Conservation (phyloP, 768 basidiomycete genomes). For the Calocera cornea region DNA sequence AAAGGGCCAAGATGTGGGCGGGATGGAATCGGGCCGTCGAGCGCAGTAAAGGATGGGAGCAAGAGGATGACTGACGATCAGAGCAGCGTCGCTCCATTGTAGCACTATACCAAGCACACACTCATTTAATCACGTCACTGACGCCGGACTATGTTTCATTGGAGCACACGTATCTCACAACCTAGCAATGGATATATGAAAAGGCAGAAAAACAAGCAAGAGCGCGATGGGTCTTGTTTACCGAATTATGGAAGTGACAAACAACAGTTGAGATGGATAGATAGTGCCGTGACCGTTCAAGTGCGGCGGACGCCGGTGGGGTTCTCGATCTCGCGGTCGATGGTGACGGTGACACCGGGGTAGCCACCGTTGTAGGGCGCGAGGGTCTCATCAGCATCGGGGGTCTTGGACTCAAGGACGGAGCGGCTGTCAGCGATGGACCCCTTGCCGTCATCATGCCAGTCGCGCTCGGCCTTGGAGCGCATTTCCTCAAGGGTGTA, state of each 20-base stretch:
- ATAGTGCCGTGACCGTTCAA: background rate
- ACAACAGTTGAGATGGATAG: background rate
- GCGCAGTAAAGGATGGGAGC: slow-evolving; percentile 71
- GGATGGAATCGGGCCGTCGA: slow-evolving; percentile 86
- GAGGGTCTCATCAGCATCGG: slow-evolving; percentile 16
- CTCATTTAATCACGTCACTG: background rate
- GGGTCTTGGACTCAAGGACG: slow-evolving; percentile 21
- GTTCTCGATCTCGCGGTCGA: slow-evolving; percentile 44
- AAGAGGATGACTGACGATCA: slow-evolving; percentile 18
- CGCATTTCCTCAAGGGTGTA: slow-evolving; percentile 25
- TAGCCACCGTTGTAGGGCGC: slow-evolving; percentile 14
- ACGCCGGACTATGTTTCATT: slow-evolving; percentile 3
- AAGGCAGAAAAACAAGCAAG: background rate
- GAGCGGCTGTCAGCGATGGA: slow-evolving; percentile 15
- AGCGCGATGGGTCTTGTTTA: background rate
- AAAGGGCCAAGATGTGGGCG: slow-evolving; percentile 51
- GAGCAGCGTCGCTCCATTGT: background rate
- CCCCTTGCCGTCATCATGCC: slow-evolving; percentile 26
- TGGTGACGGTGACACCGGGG: slow-evolving; percentile 45
- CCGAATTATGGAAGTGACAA: background rate
- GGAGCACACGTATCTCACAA: slow-evolving; percentile 3
- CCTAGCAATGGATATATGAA: background rate
- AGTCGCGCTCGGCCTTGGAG: slow-evolving; percentile 20
- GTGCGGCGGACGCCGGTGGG: background rate
- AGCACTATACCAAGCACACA: background rate